A percentile compares a stretch with the other conserved stretches of the same genome.
Conservation (phyloP, 805 yeast genomes). For the Kodamaea kaohsiungensis region DNA sequence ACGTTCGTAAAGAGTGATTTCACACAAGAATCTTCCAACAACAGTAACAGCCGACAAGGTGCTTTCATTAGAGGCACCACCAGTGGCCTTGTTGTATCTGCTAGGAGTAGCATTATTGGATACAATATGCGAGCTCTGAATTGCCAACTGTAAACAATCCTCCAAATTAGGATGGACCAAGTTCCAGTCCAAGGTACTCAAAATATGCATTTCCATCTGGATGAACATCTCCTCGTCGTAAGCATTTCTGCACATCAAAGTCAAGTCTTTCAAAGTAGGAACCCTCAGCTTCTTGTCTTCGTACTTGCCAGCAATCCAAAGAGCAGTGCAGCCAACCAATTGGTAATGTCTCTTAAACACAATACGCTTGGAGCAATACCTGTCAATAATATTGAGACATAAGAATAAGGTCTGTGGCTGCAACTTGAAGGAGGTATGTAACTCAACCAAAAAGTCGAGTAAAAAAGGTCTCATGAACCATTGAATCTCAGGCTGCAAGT, state of each 20-base stretch:
- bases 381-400: slow-evolving; percentile 46
- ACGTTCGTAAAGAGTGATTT: slow-evolving; percentile 52
- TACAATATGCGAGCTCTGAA: slow-evolving; percentile 27
- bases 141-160: slow-evolving; percentile 49
- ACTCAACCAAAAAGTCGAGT: slow-evolving; percentile 44
- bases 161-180: slow-evolving; percentile 51
- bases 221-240: slow-evolving; percentile 55
- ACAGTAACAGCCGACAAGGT: slow-evolving; percentile 53
- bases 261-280: slow-evolving; percentile 54
- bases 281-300: slow-evolving; percentile 62
- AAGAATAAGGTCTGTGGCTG: slow-evolving; percentile 45
- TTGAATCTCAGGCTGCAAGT: slow-evolving; percentile 48
- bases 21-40: slow-evolving; percentile 55
- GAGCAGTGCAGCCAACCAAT: slow-evolving; percentile 48
- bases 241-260: slow-evolving; percentile 58
- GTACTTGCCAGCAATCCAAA: slow-evolving; percentile 51
- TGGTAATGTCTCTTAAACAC: slow-evolving; percentile 50
- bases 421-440: slow-evolving; percentile 42
- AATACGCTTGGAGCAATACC: slow-evolving; percentile 47
- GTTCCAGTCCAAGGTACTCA: slow-evolving; percentile 45
- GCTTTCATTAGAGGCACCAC: slow-evolving; percentile 5
- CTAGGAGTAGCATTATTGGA: slow-evolving; percentile 25
- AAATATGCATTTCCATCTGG: slow-evolving; percentile 47
- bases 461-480: slow-evolving; percentile 51
- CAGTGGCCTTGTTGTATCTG: slow-evolving; percentile 20